phyloP scores from a whole-genome alignment of 2,329 filamentous ascomycete genomes.

The Lecanicillium sp. region DNA sequence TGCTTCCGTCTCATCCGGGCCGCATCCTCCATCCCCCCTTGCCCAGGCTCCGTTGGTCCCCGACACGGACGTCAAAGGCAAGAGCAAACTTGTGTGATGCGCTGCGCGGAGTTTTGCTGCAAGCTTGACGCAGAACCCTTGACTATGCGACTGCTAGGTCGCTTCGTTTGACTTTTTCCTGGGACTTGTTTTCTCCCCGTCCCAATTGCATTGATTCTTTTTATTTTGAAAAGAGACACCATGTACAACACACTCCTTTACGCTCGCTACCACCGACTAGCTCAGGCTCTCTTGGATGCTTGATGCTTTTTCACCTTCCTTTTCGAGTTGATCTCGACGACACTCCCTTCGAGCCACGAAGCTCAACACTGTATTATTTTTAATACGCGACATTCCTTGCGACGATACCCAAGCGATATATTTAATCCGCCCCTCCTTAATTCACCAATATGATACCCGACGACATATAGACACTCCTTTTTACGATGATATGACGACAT shows the following conservation, averaged over 20 bases:
- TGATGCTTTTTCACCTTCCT: slow-evolving; percentile 13
- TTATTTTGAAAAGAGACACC: slow-evolving; percentile 21
- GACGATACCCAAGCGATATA: slow-evolving; percentile 4
- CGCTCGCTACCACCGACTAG: slow-evolving; percentile 22
- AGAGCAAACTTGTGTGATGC: slow-evolving; percentile 24
- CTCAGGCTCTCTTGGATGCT: slow-evolving; percentile 8
- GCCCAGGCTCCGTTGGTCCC: slow-evolving; percentile 22
- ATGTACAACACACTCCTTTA: slow-evolving; percentile 28
- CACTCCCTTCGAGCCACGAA: slow-evolving; percentile 17
- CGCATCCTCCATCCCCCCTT: slow-evolving; percentile 27
- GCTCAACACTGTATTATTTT: slow-evolving; percentile 18
- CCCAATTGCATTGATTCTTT: slow-evolving; percentile 12
- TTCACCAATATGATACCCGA: slow-evolving; percentile 20
- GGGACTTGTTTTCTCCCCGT: slow-evolving; percentile 3
- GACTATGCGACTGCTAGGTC: slow-evolving; percentile 14
- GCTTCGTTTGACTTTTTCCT: not conserved
- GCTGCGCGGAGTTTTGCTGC: too few relatives aligned
- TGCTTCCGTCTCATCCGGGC: slow-evolving; percentile 24
- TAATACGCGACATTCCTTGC: slow-evolving; percentile 24
- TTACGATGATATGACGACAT: slow-evolving; percentile 26
- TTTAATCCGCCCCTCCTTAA: slow-evolving; percentile 7
- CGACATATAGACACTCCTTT: slow-evolving; percentile 25
- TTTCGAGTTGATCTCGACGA: slow-evolving; percentile 22
- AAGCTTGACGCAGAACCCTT: slow-evolving; percentile 26
- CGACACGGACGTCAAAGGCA: slow-evolving; percentile 24